These are phyloP conservation scores for Arthrinium phaeospermum DNA, from an alignment of 2,329 filamentous ascomycete genomes.

Conservation along the genomic window DNA sequence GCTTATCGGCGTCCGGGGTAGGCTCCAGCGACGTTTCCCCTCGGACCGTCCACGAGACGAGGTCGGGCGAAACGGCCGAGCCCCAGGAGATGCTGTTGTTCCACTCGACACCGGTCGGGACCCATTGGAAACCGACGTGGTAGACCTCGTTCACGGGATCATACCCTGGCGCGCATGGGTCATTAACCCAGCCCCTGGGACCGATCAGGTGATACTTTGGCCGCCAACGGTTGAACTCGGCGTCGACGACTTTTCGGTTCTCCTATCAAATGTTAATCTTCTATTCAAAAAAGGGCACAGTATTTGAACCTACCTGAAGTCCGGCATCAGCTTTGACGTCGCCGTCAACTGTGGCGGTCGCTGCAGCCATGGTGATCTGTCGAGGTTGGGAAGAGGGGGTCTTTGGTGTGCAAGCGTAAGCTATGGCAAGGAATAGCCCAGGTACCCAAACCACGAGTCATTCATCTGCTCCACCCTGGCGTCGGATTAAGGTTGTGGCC, in stretches of 20 bases:
- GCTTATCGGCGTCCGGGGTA: not conserved
- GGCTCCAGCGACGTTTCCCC: not conserved
- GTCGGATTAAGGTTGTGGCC: slow-evolving; percentile 12
- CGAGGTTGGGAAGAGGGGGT: not conserved
- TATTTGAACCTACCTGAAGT: not conserved
- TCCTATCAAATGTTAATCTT: not conserved
- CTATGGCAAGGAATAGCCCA: not conserved
- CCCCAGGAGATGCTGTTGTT: slow-evolving; percentile 10
- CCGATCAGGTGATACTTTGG: not conserved
- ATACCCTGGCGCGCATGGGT: not conserved
- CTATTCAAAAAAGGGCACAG: not conserved
- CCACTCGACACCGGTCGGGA: not conserved
- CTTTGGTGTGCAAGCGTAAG: not conserved
- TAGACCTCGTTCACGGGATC: not conserved
- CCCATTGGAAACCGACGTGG: slow-evolving; percentile 9
- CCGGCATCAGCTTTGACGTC: not conserved
- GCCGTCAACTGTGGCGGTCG: not conserved
- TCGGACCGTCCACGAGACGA: not conserved
- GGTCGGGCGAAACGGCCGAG: not conserved
- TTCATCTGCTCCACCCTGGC: not conserved
- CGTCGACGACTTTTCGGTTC: not conserved
- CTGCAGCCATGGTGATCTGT: not conserved
- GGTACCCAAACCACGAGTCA: not conserved
- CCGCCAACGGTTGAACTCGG: not conserved
- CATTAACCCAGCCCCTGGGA: not conserved